These are phyloP conservation scores for Strobilomyces echinocephalus DNA, from an alignment of 768 basidiomycete species.

Conservation along the genomic window DNA sequence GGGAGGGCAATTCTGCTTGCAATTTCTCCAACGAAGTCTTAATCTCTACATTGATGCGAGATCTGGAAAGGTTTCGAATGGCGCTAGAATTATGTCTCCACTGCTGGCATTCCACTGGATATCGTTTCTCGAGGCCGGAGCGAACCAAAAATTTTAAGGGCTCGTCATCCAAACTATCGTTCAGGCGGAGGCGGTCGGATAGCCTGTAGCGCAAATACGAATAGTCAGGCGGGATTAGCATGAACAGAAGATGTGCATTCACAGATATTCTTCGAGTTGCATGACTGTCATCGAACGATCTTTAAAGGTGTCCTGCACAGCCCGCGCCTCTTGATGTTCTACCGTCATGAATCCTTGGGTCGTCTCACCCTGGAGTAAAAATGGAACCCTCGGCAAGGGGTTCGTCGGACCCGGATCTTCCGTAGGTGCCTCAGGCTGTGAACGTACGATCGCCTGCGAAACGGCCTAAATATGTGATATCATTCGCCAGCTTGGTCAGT, in stretches of 20 bases:
- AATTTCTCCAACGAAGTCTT: not conserved
- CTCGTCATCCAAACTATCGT: conserved; percentile 20
- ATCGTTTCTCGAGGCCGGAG: conserved; percentile 29
- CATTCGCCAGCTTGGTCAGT: not conserved
- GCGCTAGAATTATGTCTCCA: conserved; percentile 21
- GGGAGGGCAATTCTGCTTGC: not conserved
- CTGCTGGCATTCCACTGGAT: conserved; percentile 11
- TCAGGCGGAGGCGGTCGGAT: conserved; percentile 22
- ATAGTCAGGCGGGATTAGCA: not conserved
- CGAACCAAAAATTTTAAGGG: conserved; percentile 25
- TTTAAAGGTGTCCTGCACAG: not conserved
- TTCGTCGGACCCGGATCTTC: conserved; percentile 6
- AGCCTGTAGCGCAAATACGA: conserved; percentile 7
- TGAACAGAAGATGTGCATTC: not conserved
- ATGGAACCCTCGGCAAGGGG: conserved; percentile 16
- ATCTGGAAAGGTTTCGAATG: not conserved
- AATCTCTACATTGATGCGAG: not conserved
- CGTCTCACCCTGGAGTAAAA: conserved; percentile 38
- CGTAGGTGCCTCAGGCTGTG: conserved; percentile 1
- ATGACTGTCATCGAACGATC: not conserved
- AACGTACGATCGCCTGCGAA: conserved; percentile 11
- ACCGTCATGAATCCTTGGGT: conserved; percentile 38
- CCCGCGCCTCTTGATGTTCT: conserved; percentile 16
- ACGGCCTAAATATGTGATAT: not conserved
- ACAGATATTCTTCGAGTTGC: conserved; percentile 21